These are phyloP conservation scores for Hymenoscyphus infarciens DNA, from an alignment of 2,329 filamentous ascomycete species.

Conservation along the genomic window DNA sequence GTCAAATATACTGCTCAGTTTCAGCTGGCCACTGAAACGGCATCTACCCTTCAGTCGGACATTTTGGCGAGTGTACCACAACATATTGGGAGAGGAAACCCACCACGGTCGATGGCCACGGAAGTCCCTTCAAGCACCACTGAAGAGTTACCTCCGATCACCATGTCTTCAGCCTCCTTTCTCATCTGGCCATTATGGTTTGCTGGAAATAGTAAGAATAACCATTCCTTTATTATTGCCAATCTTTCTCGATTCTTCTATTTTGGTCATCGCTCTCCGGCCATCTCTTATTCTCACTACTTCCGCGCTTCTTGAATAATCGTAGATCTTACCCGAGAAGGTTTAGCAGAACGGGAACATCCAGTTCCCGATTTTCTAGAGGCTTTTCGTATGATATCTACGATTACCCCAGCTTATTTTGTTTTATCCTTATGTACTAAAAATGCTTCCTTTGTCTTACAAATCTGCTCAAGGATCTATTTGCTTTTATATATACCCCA, in stretches of 20 bases:
- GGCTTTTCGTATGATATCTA: background rate
- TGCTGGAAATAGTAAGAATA: conserved; percentile 22
- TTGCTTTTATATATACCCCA: background rate
- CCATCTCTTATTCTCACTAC: background rate
- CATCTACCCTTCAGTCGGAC: conserved; percentile 21
- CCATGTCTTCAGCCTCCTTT: conserved; percentile 25
- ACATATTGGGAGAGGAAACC: conserved; percentile 18
- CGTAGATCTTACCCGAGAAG: background rate
- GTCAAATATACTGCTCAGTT: conserved; percentile 25
- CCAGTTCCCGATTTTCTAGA: background rate
- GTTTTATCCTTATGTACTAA: background rate
- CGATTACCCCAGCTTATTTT: background rate
- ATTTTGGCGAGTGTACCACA: conserved; percentile 28
- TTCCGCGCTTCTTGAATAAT: background rate
- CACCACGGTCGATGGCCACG: background rate
- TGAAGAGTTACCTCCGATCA: conserved; percentile 10
- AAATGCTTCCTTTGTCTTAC: background rate
- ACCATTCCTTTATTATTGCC: background rate
- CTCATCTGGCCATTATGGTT: conserved; percentile 33
- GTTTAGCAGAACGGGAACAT: background rate
- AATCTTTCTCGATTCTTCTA: background rate
- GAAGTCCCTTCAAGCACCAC: background rate
- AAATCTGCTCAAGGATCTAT: too few species aligned
- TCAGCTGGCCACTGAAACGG: conserved; percentile 24
- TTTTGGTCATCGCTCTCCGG: background rate